Conservation (phyloP, 768 basidiomycete species). For the Mycena leptocephala region DNA sequence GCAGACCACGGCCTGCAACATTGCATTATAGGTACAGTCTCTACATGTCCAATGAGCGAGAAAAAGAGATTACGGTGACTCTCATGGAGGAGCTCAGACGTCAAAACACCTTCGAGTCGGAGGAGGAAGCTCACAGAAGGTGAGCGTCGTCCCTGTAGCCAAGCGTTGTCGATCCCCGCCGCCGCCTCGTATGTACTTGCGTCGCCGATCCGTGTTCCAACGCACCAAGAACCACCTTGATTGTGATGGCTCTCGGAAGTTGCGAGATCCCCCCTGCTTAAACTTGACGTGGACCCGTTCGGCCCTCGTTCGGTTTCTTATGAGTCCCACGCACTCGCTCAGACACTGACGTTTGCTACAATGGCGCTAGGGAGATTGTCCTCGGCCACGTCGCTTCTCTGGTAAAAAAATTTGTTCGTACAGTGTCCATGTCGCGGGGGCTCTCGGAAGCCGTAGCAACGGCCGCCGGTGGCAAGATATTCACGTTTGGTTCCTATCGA, state of each 20-base stretch:
- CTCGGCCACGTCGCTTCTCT: constrained; percentile 91
- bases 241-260: constrained; percentile 14
- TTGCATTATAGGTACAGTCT: no score
- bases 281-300: neutral
- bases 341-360: constrained; percentile 31
- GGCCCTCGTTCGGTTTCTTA: constrained; percentile 12
- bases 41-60: constrained; percentile 81
- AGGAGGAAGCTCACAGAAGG: constrained; percentile 92
- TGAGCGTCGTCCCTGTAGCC: constrained; percentile 57
- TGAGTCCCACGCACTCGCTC: neutral
- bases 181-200: constrained; percentile 5
- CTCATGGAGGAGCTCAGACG: constrained; percentile 93
- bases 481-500: constrained; percentile 98
- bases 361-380: constrained; percentile 85
- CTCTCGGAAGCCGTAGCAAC: constrained; percentile 90
- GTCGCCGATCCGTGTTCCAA: constrained; percentile 24
- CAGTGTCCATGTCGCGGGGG: constrained; percentile 84
- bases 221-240: constrained; percentile 10
- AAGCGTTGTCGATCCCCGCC: constrained; percentile 5
- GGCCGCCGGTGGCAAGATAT: constrained; percentile 98
- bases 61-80: constrained; percentile 87
- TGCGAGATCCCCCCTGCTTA: constrained; percentile 13
- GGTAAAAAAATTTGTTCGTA: constrained; percentile 94
- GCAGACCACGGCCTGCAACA: no score
- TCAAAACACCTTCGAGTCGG: constrained; percentile 91